Base-by-base conservation (phyloP, 441 rosid genomes). In the Mallotus japonicus region DNA sequence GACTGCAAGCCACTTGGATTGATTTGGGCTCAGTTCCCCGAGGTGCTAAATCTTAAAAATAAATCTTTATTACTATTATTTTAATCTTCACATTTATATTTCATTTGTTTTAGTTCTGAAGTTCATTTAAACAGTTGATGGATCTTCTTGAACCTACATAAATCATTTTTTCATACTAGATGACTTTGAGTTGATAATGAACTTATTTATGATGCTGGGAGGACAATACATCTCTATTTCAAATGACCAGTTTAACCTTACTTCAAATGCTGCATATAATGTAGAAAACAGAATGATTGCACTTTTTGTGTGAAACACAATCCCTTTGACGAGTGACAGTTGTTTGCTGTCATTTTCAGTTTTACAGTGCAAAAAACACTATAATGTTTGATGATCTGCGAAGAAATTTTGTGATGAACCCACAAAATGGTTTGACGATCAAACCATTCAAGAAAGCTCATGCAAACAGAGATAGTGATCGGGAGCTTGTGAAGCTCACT, bases 1-100 rank as follows among this genome's bases (percentile, higher is more conserved):
- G 95, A 95, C 74, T 95, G 99, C 90, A 92, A 95, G 78, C 97
- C 97, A 5, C 92, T 92, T 75, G 96, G 98, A 71, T 69, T 95
- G 80, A 91, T 95, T 67, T 95, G 99, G 99, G 97, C 87, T 65
- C 89, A 82, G 46, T 86, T 91, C 60, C 90, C 99, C 46, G 90
- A 92, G 97, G 98, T 92, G 85, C 53, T 57, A 8, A 34, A 6
- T 60, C 24, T 69, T 73, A 55, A 71, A 34, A 62, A 42, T 50
- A 14, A 12, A 5, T 17, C 14, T 37, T 16, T 24, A 34, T n/a
- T 5, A 20, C 6, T 16, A n/a, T 59, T 19, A 64, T 13, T 15
- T 58, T 3, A 6, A 0, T 13, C 3, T 50, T 19, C 2, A 12
- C 53, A 20, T 24, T 6, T 53, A 20, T 17, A 32, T 60, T 28